Conservation (phyloP, 1,284 basidiomycete species). For the Moniliella sp. region DNA sequence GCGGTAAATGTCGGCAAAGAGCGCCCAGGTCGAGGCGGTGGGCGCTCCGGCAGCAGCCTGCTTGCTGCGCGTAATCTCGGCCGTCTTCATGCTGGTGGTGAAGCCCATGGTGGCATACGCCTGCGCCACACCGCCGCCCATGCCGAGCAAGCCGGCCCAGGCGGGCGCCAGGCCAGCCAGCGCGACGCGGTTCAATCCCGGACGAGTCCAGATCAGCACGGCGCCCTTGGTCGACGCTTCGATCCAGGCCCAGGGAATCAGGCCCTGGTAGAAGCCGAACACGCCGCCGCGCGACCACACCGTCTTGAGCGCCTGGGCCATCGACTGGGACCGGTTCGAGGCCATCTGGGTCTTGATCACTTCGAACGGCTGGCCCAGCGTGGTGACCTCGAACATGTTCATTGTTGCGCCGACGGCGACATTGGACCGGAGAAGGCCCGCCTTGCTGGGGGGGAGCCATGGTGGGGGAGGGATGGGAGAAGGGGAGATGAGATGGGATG, state of each 20-base stretch:
- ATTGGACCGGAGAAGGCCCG: too few species aligned
- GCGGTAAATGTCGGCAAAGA: slow-evolving; percentile 81
- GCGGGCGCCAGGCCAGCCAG: slow-evolving; percentile 60
- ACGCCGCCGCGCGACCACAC: slow-evolving; percentile 82
- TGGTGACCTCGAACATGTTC: slow-evolving; percentile 55
- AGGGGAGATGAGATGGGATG: too few species aligned
- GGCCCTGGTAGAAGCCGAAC: slow-evolving; percentile 82
- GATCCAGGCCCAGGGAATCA: slow-evolving; percentile 98
- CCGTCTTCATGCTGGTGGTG: slow-evolving; percentile 46
- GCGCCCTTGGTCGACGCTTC: slow-evolving; percentile 96
- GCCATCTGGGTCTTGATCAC: slow-evolving; percentile 61
- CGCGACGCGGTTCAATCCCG: slow-evolving; percentile 56
- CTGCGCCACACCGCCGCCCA: slow-evolving; percentile 90
- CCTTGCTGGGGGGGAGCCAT: too few species aligned
- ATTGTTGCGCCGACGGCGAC: too few species aligned
- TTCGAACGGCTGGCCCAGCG: slow-evolving; percentile 89
- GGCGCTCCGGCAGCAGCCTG: slow-evolving; percentile 64
- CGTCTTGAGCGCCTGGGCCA: slow-evolving; percentile 61
- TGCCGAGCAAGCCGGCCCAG: slow-evolving; percentile 72
- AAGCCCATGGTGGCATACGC: slow-evolving; percentile 99
- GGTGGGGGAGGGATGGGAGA: too few species aligned
- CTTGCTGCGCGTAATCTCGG: slow-evolving; percentile 92
- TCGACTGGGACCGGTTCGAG: slow-evolving; percentile 47
- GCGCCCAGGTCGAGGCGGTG: slow-evolving; percentile 74
- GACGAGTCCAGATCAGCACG: slow-evolving; percentile 87